Evolutionary conservation across 148 eudicot genomes (phyloP).

Genomic region (Hydrangea macrophylla): DNA sequence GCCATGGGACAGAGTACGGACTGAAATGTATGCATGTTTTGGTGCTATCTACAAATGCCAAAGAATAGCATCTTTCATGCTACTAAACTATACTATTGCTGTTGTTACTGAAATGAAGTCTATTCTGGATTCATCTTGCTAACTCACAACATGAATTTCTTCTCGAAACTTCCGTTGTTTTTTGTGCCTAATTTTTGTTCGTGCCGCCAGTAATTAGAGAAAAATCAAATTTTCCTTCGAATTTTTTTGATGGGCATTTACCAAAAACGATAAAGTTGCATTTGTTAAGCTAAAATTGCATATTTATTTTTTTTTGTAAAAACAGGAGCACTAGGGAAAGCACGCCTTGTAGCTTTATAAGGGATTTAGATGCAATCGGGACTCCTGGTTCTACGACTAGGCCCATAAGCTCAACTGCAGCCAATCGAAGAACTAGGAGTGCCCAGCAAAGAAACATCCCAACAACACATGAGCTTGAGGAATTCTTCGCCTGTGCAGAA

Average conservation of each 20-base stretch:
- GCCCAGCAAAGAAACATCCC: constrained; percentile 40
- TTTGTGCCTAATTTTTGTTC: no score
- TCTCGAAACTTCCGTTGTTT: not conserved
- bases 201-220: no score
- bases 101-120: not conserved
- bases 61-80: not conserved
- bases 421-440: constrained; percentile 34
- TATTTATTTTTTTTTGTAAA: not conserved
- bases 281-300: no score
- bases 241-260: no score
- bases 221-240: no score
- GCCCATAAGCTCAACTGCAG: constrained; percentile 34
- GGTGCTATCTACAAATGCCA: not conserved
- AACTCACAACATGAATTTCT: no score
- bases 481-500: constrained; percentile 65
- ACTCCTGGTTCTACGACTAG: constrained; percentile 69
- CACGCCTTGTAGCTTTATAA: constrained; percentile 79
- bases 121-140: not conserved
- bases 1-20: constrained; percentile 5
- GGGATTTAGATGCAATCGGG: constrained; percentile 38
- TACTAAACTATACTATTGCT: not conserved
- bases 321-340: constrained; percentile 85
- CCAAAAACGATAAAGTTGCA: not conserved
- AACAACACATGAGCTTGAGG: constrained; percentile 64
- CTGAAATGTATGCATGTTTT: not conserved